Percentiles rank a stretch among this genome's conserved stretches.
Conservation (phyloP, 2,329 filamentous ascomycete species). For the Rutstroemia sydowiana region DNA sequence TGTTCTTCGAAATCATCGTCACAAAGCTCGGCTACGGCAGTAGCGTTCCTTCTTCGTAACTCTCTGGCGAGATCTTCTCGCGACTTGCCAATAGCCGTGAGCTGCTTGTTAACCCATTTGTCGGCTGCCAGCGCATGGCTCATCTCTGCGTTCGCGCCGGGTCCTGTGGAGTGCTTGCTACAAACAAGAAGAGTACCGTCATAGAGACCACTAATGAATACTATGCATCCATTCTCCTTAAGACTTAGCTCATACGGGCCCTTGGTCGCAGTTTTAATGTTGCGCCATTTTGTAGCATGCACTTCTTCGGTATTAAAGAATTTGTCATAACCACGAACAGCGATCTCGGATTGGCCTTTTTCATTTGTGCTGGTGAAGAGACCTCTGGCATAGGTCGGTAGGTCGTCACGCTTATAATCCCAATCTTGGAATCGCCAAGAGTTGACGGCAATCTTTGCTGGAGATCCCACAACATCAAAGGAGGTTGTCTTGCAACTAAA, state of each 20-base stretch:
- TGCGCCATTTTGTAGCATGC: constrained; percentile 70
- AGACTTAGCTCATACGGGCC: constrained; percentile 93
- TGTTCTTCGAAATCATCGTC: constrained; percentile 97
- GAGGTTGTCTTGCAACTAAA: constrained; percentile 76
- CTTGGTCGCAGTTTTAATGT: constrained; percentile 66
- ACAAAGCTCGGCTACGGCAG: constrained; percentile 90
- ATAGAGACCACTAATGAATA: constrained; percentile 88
- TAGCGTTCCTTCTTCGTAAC: constrained; percentile 75
- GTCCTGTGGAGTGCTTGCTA: constrained; percentile 95
- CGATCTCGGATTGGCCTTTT: constrained; percentile 66
- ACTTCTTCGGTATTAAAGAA: constrained; percentile 95
- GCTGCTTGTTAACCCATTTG: constrained; percentile 71
- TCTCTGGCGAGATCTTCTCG: constrained; percentile 70
- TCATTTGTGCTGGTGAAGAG: constrained; percentile 77
- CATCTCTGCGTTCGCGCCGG: constrained; percentile 51
- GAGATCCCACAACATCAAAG: constrained; percentile 58
- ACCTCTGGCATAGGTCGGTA: constrained; percentile 89
- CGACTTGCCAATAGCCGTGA: constrained; percentile 69
- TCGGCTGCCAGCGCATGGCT: constrained; percentile 86
- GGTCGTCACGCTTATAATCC: constrained; percentile 83
- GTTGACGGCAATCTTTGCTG: constrained; percentile 61
- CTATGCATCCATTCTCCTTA: constrained; percentile 99
- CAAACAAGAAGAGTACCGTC: constrained; percentile 90
- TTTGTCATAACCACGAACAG: constrained; percentile 89
- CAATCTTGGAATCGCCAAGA: constrained; percentile 93